phyloP scores from a whole-genome alignment of 2,329 filamentous ascomycete genomes.

The Aspergillus pseudotamarii region DNA sequence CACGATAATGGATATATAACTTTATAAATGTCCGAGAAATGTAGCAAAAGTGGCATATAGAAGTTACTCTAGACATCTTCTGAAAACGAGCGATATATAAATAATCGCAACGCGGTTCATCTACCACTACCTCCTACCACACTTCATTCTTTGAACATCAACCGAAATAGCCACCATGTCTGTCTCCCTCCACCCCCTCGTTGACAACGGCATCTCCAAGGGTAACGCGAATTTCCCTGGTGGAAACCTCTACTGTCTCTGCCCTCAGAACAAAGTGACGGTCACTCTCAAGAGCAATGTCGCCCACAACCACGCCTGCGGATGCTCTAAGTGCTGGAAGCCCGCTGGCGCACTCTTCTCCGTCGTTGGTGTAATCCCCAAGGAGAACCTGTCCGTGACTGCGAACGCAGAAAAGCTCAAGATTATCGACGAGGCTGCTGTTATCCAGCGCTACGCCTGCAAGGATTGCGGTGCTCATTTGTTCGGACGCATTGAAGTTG shows the following conservation, averaged over 20 bases:
- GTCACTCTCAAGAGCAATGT: conserved; percentile 62
- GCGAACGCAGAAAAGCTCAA: conserved; percentile 61
- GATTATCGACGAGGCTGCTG: conserved; percentile 58
- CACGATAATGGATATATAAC: background rate
- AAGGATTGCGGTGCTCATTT: conserved; percentile 63
- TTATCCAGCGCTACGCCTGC: conserved; percentile 65
- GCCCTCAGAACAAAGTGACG: conserved; percentile 58
- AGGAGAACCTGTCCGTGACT: conserved; percentile 58
- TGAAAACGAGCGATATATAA: background rate
- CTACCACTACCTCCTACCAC: background rate
- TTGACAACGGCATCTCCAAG: conserved; percentile 64
- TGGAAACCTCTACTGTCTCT: conserved; percentile 65
- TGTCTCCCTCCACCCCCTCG: conserved; percentile 60
- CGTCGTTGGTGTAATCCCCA: conserved; percentile 63
- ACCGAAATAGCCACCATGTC: conserved; percentile 5
- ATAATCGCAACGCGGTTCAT: background rate
- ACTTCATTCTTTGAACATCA: background rate
- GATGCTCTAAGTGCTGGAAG: conserved; percentile 75
- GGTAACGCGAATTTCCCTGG: conserved; percentile 59
- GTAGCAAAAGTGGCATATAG: background rate
- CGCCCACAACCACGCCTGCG: conserved; percentile 70
- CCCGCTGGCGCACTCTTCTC: conserved; percentile 66
- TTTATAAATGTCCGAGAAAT: background rate
- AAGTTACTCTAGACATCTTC: background rate
- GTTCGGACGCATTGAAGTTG: conserved; percentile 65